Conservation (phyloP, 2,329 filamentous ascomycete species). For the Emergomyces orientalis region DNA sequence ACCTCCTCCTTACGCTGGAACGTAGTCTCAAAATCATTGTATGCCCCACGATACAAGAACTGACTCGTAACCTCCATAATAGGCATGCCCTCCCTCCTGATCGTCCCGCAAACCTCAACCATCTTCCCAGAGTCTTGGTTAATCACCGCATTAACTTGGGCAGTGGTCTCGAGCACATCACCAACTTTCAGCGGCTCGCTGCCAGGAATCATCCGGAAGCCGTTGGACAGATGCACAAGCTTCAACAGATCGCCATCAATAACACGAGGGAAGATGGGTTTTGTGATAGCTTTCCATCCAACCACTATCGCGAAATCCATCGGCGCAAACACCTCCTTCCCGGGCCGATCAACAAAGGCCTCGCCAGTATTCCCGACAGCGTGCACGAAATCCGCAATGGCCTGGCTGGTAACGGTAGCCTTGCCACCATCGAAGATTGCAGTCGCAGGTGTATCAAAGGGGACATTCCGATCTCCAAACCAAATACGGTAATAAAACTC, state of each 20-base stretch:
- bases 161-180: slow-evolving; percentile 83
- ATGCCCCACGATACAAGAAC: slow-evolving; percentile 89
- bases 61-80: slow-evolving; percentile 99
- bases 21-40: slow-evolving; percentile 92
- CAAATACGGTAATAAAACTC: slow-evolving; percentile 98
- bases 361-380: slow-evolving; percentile 96
- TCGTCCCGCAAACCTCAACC: slow-evolving; percentile 98
- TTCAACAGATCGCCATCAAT: slow-evolving; percentile 96
- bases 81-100: slow-evolving; percentile 68
- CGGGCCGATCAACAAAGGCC: slow-evolving; percentile 90
- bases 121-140: slow-evolving; percentile 98
- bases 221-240: slow-evolving; percentile 92
- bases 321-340: slow-evolving; percentile 86
- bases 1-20: slow-evolving; percentile 97
- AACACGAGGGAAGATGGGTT: slow-evolving; percentile 93
- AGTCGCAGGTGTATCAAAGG: slow-evolving; percentile 76
- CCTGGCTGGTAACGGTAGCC: slow-evolving; percentile 77
- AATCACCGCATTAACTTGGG: slow-evolving; percentile 93
- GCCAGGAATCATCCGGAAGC: slow-evolving; percentile 96
- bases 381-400: slow-evolving; percentile 98
- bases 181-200: slow-evolving; percentile 93
- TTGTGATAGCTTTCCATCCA: slow-evolving; percentile 97
- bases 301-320: slow-evolving; percentile 99
- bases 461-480: slow-evolving; percentile 80
- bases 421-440: slow-evolving; percentile 84